Percentiles rank a stretch among this genome's conserved stretches.
These are phyloP conservation scores for Carnegiea gigantea DNA, from an alignment of 179 eudicot genomes.

Conservation along the genomic window DNA sequence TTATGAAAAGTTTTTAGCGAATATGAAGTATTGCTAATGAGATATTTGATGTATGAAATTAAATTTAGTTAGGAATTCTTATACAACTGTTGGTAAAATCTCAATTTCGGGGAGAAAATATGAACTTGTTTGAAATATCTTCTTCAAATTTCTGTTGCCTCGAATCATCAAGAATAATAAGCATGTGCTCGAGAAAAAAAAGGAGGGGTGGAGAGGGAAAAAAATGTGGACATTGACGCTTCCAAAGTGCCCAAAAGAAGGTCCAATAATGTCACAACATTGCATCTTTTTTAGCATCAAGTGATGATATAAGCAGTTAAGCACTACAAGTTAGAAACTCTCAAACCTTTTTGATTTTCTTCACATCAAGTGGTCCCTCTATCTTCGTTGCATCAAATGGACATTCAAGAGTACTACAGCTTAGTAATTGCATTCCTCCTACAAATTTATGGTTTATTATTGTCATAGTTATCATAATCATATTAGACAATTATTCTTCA, in stretches of 20 bases:
- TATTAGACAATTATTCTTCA: not conserved
- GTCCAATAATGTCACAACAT: slow-evolving; percentile 15
- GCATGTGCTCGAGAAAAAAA: slow-evolving; percentile 7
- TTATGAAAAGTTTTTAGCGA: not conserved
- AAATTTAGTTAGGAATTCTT: not conserved
- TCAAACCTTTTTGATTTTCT: not conserved
- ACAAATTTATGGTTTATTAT: not conserved
- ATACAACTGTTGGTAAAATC: not conserved
- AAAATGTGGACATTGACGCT: not conserved
- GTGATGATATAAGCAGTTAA: slow-evolving; percentile 16
- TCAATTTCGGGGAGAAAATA: not conserved
- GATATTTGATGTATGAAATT: not conserved
- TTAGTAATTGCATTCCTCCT: not conserved
- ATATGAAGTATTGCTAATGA: not conserved
- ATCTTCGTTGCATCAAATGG: slow-evolving; percentile 25
- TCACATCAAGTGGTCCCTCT: not conserved
- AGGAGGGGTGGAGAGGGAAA: slow-evolving; percentile 3
- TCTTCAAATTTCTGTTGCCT: not conserved
- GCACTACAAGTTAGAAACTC: slow-evolving; percentile 15
- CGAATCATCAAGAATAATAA: slow-evolving; percentile 4
- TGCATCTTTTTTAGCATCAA: slow-evolving; percentile 1
- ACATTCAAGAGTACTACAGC: not conserved
- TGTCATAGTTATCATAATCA: not conserved
- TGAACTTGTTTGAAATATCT: not conserved
- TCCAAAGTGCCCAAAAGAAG: slow-evolving; percentile 16